A percentile compares a stretch with the other conserved stretches of the same genome.
Conservation (phyloP, 2,329 filamentous ascomycete genomes). For the Colletotrichum gigasporum region DNA sequence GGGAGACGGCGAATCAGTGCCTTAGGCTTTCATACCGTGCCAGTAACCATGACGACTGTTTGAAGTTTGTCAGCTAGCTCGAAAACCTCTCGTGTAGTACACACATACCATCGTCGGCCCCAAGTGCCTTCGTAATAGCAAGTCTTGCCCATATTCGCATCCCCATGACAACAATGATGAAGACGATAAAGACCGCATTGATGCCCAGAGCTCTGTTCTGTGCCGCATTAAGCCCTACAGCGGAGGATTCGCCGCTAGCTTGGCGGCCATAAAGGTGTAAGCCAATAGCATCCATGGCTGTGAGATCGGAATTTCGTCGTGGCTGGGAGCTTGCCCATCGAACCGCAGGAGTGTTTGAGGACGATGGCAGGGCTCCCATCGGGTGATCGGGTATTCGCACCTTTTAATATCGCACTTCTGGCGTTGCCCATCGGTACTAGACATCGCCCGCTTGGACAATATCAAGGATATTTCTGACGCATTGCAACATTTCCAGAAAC, state of each 20-base stretch:
- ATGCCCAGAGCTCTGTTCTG: not conserved
- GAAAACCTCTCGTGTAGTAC: too few species aligned
- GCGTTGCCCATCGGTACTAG: not conserved
- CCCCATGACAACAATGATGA: not conserved
- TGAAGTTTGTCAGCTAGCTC: not conserved
- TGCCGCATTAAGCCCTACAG: not conserved
- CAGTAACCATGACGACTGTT: not conserved
- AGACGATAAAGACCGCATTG: constrained; percentile 12
- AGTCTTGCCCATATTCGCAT: constrained; percentile 9
- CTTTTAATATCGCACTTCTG: not conserved
- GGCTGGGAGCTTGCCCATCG: not conserved
- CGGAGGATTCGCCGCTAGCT: not conserved
- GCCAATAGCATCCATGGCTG: not conserved
- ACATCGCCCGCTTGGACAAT: not conserved
- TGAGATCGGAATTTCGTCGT: too few species aligned
- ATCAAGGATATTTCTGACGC: not conserved
- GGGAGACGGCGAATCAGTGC: too few species aligned
- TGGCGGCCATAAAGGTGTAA: not conserved
- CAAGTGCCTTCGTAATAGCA: constrained; percentile 3
- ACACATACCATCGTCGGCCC: not conserved
- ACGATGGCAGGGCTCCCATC: not conserved
- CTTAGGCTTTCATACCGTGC: not conserved
- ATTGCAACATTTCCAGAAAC: not conserved
- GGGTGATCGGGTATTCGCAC: too few species aligned
- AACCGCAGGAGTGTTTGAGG: not conserved